Conservation (phyloP, 2,329 filamentous ascomycete species). For the Arthroderma sp. region DNA sequence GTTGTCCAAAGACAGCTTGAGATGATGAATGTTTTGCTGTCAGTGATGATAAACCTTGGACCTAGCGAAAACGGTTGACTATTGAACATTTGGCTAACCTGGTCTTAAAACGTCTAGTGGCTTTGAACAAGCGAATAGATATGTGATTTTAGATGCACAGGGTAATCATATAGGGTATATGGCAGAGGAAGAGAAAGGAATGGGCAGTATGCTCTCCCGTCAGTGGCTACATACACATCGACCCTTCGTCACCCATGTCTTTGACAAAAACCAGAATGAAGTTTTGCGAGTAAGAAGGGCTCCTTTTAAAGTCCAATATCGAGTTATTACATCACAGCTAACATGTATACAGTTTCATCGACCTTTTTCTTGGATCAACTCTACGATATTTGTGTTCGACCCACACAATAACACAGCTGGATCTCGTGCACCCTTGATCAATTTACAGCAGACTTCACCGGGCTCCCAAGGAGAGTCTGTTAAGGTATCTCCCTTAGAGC, state of each 20-base stretch:
- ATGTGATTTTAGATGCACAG: conserved; percentile 52
- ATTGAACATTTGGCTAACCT: not conserved
- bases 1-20: conserved; percentile 53
- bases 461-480: conserved; percentile 36
- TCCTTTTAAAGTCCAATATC: not conserved
- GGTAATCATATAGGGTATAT: conserved; percentile 54
- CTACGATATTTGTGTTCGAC: conserved; percentile 46
- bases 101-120: conserved; percentile 29
- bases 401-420: conserved; percentile 30
- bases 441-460: conserved; percentile 25
- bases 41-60: conserved; percentile 15
- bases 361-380: conserved; percentile 53
- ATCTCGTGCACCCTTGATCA: conserved; percentile 30
- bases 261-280: conserved; percentile 49
- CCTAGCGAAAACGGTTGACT: not conserved
- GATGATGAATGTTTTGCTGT: conserved; percentile 53
- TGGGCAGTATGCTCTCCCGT: conserved; percentile 44
- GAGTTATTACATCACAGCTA: not conserved
- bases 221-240: conserved; percentile 52
- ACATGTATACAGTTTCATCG: conserved; percentile 40
- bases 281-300: conserved; percentile 40
- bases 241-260: conserved; percentile 54
- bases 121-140: conserved; percentile 55
- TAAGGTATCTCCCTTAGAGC: conserved; percentile 42
- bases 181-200: conserved; percentile 50